phyloP scores from a whole-genome alignment of 495 filamentous ascomycete species.

The Penicillium lividum region DNA sequence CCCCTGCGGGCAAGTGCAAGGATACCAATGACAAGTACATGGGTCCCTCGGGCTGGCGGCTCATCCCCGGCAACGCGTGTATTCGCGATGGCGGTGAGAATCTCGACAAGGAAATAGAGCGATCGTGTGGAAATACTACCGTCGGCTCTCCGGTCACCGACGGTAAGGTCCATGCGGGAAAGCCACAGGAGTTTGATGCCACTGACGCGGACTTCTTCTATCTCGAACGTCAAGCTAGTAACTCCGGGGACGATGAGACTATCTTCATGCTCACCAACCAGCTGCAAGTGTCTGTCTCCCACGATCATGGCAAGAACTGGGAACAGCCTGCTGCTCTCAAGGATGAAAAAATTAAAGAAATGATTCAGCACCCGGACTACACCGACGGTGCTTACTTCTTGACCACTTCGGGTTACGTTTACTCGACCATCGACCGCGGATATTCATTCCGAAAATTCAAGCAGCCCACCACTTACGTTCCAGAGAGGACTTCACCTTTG shows the following conservation, averaged over 20 bases:
- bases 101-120: conserved; percentile 45
- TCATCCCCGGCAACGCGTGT: conserved; percentile 90
- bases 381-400: conserved; percentile 85
- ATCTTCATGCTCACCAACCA: conserved; percentile 74
- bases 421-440: conserved; percentile 77
- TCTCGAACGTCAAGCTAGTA: conserved; percentile 73
- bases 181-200: conserved; percentile 56
- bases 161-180: conserved; percentile 60
- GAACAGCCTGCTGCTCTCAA: conserved; percentile 53
- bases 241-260: conserved; percentile 70
- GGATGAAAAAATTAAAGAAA: conserved; percentile 61
- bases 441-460: conserved; percentile 66
- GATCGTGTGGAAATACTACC: conserved; percentile 52
- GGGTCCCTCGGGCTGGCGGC: conserved; percentile 85
- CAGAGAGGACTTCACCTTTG: conserved; percentile 49
- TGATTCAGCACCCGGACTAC: conserved; percentile 74
- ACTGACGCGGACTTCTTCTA: conserved; percentile 68
- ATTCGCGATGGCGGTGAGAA: conserved; percentile 54
- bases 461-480: conserved; percentile 44
- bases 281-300: conserved; percentile 65
- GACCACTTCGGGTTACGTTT: conserved; percentile 64
- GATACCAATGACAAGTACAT: conserved; percentile 66
- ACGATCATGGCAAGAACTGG: conserved; percentile 89
- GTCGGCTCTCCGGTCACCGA: conserved; percentile 48
- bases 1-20: conserved; percentile 66